Evolutionary conservation across 169 alveolate genomes (phyloP), one percentile per base, ranked within the genome.

Genomic region (Babesia bovis): DNA sequence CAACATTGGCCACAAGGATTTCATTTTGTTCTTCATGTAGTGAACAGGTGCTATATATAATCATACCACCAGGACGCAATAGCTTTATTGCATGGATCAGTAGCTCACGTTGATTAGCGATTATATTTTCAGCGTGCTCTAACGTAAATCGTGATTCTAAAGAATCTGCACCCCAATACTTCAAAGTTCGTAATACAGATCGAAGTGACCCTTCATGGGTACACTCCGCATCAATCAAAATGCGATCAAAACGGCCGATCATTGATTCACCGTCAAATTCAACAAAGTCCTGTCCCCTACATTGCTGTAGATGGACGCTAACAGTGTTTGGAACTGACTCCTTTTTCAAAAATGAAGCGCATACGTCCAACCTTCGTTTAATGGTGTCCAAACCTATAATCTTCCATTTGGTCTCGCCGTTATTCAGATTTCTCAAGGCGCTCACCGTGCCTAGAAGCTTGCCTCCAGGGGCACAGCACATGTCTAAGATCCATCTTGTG

Each of bases 401-500:
- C 38, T 85, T 72, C 40, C 98, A 98, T 12, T 93, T 87, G 67
- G 92, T 90, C 1, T 21, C 33, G 40, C 36, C 38, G 0, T 30
- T 33, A 17, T 53, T 21, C 0, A 63, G 21, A 9, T n/a, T 26
- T 83, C 93, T 96, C 36, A 96, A 58, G 49, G 95, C 85, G 50
- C 73, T 59, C 23, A 96, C 97, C 35, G 94, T 91, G 61, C 93
- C 96, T 19, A 98, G 92, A 0, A 97, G 94, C 79, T 97, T 97
- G 5, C 98, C 99, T 41, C 99, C 99, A 9, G 99, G 99, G 32
- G 99, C 98, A 45, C 98, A 97, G 65, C 98, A 95, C 97, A 97
- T 93, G 88, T 97, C 99, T 44, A 97, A 89, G n/a, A 85, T 66
- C 83, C 85, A 82, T 28, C 25, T 73, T 38, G 60, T 26, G 3